Conservation (phyloP, 805 yeast genomes). For the Sporopachydermia quercuum region DNA sequence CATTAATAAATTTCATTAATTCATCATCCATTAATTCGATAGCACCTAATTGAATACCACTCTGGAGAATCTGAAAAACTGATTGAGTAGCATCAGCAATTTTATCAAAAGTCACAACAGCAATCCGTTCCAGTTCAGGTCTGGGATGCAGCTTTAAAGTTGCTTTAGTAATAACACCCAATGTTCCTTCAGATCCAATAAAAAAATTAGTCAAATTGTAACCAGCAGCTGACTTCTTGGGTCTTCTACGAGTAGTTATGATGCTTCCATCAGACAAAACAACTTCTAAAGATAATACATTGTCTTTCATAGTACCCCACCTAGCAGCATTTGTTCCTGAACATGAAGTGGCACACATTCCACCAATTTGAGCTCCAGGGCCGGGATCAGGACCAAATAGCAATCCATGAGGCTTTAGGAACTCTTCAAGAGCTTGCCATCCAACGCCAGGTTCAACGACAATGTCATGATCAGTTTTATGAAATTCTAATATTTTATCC, state of each 20-base stretch:
- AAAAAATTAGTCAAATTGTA: constrained; percentile 65
- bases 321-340: constrained; percentile 71
- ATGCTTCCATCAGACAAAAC: constrained; percentile 73
- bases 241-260: constrained; percentile 58
- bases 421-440: constrained; percentile 57
- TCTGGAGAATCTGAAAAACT: constrained; percentile 43
- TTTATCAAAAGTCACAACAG: constrained; percentile 51
- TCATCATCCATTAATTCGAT: constrained; percentile 60
- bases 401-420: constrained; percentile 27
- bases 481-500: constrained; percentile 40
- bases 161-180: constrained; percentile 68
- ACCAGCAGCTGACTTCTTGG: constrained; percentile 69
- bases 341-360: constrained; percentile 65
- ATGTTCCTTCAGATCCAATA: constrained; percentile 66
- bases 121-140: constrained; percentile 52
- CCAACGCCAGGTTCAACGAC: constrained; percentile 69
- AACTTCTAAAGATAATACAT: constrained; percentile 51
- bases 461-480: constrained; percentile 53
- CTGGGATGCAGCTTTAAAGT: constrained; percentile 54
- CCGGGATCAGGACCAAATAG: constrained; percentile 71
- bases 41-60: constrained; percentile 57
- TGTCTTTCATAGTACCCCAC: constrained; percentile 72
- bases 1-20: constrained; percentile 54
- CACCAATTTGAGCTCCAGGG: constrained; percentile 71
- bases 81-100: constrained; percentile 60